Percentiles rank a stretch among this genome's conserved stretches.
These are phyloP conservation scores for Astrothelium macrocarpum DNA, from an alignment of 495 filamentous ascomycete genomes.

Conservation along the genomic window DNA sequence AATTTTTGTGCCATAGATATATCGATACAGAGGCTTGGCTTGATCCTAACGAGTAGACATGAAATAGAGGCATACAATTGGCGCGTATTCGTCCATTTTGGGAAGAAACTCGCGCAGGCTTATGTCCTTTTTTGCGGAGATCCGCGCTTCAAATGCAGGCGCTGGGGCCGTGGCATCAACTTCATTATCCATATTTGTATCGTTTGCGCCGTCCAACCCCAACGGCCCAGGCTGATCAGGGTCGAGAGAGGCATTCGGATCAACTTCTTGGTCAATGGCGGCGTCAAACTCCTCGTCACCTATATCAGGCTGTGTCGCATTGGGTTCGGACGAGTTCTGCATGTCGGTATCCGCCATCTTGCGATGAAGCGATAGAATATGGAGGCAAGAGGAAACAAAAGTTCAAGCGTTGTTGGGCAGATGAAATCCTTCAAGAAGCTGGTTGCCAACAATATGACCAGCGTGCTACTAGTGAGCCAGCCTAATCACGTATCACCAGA, in stretches of 20 bases:
- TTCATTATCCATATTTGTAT: constrained; percentile 7
- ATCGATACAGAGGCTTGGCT: too few relatives aligned
- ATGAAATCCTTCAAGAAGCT: neutral
- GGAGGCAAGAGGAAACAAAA: neutral
- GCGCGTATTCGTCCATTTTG: constrained; percentile 98
- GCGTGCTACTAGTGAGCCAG: neutral
- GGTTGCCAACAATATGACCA: neutral
- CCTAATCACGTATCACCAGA: too few relatives aligned
- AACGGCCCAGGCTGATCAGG: constrained; percentile 17
- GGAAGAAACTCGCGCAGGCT: constrained; percentile 80
- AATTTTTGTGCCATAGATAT: too few relatives aligned
- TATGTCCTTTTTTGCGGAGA: constrained; percentile 76
- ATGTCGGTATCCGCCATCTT: neutral
- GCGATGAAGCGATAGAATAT: neutral
- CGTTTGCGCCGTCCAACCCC: constrained; percentile 25
- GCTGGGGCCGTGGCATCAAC: constrained; percentile 3
- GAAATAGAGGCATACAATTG: constrained; percentile 57
- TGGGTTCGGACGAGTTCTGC: neutral
- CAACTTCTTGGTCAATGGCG: constrained; percentile 23
- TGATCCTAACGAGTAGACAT: too few relatives aligned
- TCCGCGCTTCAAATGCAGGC: constrained; percentile 31
- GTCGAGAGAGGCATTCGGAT: constrained; percentile 11
- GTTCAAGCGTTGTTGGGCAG: neutral
- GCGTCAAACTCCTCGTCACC: constrained; percentile 23
- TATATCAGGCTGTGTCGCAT: neutral